A percentile compares a stretch with the other conserved stretches of the same genome.
phyloP scores from a whole-genome alignment of 1,139 yeast genomes.

The Yamadazyma sp. region DNA sequence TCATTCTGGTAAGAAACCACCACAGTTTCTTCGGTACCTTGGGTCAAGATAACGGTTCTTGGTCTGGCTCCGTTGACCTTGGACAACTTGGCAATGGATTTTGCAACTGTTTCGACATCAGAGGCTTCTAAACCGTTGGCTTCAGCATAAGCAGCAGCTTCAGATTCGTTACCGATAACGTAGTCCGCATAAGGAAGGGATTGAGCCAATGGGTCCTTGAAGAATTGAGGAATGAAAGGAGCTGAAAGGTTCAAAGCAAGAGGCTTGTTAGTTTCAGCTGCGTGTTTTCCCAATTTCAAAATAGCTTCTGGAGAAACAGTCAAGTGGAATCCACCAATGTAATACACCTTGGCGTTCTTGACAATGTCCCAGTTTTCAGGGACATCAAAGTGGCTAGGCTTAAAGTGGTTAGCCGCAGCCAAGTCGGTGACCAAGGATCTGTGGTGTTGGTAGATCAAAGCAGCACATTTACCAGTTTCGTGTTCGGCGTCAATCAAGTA shows the following conservation, averaged over 20 bases:
- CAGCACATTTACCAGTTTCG: conserved; percentile 98
- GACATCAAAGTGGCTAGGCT: conserved; percentile 79
- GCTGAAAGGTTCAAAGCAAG: conserved; percentile 89
- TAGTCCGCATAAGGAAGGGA: conserved; percentile 86
- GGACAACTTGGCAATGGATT: conserved; percentile 75
- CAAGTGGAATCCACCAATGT: conserved; percentile 97
- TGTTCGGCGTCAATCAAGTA: conserved; percentile 75
- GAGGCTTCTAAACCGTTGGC: conserved; percentile 60
- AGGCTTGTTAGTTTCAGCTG: conserved; percentile 80
- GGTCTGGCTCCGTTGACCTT: conserved; percentile 68
- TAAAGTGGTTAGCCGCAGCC: conserved; percentile 98
- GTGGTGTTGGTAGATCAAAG: conserved; percentile 81
- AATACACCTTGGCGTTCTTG: conserved; percentile 76
- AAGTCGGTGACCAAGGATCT: conserved; percentile 94
- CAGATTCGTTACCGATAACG: conserved; percentile 94
- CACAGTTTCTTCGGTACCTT: conserved; percentile 87
- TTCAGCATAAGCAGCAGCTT: conserved; percentile 93
- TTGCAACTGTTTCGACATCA: conserved; percentile 78
- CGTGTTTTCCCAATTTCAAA: conserved; percentile 83
- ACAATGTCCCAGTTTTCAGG: conserved; percentile 91
- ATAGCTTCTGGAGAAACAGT: conserved; percentile 98
- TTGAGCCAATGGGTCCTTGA: conserved; percentile 85
- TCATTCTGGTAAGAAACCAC: conserved; percentile 57
- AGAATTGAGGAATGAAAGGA: conserved; percentile 94
- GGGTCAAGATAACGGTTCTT: conserved; percentile 89